Evolutionary conservation across 345 rosid species (phyloP), one percentile per base, ranked within the genome.

Genomic region (Syzygium oleosum): DNA sequence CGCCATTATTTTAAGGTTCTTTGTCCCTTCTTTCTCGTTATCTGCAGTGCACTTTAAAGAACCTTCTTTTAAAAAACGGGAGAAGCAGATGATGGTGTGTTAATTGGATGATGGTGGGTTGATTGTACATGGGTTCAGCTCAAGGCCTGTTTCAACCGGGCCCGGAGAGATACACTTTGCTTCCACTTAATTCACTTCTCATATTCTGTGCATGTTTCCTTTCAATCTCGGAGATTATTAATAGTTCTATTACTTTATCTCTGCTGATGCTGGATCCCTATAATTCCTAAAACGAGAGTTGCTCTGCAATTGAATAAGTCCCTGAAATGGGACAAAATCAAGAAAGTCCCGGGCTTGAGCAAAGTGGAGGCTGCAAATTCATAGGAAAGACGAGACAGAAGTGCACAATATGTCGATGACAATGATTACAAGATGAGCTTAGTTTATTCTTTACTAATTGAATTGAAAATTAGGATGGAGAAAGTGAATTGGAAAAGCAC

Each of bases 1-100:
- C 31, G 88, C 92, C 34, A 27, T 91, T 77, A 41, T 88, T 52
- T 88, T 85, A 79, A 92, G 94, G 94, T 92, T 54, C 16, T 61
- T 19, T 52, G 4, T 59, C 85, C 6, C 85, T 58, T 16, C 49
- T 51, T 15, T 68, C 56, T 68, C 19, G 55, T 27, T 23, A 25
- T 56, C 38, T 55, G 27, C 51, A 80, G 90, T 59, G 77, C 68
- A 25, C 78, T 84, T 52, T 43, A 22, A 9, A 86, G 43, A 25
- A 49, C 10, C 13, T 17, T 83, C 34, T n/a, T 52, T 22, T 19
- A 52, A 15, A 84, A 65, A 65, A 31, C 17, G 13, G n/a, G 41
- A 53, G 53, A 14, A 12, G 58, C 46, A 31, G 78, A 25, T 51
- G 25, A 55, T 6, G 52, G 59, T 52, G 55, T 21, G 84, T 52